These are phyloP conservation scores for Hansenula anomala DNA, from an alignment of 1,139 yeast species.

Conservation along the genomic window DNA sequence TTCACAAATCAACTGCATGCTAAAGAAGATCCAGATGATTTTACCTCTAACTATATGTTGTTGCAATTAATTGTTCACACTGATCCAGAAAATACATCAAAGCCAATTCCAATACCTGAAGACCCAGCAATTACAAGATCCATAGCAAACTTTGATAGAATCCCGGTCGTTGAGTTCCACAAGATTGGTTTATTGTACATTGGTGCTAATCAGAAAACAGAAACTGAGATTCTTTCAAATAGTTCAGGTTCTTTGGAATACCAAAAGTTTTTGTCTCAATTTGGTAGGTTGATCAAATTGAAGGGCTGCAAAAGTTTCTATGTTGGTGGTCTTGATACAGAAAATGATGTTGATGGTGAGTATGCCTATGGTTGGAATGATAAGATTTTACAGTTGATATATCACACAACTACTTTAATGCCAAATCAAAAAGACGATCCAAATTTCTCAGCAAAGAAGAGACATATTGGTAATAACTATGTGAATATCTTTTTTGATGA, in stretches of 20 bases:
- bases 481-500: constrained; percentile 81
- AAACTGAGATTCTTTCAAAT: constrained; percentile 62
- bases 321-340: constrained; percentile 78
- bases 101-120: constrained; percentile 43
- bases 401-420: constrained; percentile 82
- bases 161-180: constrained; percentile 75
- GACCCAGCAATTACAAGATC: constrained; percentile 56
- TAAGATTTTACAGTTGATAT: constrained; percentile 65
- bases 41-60: constrained; percentile 38
- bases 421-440: constrained; percentile 45
- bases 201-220: constrained; percentile 60
- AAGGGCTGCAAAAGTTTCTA: constrained; percentile 53
- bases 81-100: constrained; percentile 12
- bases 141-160: constrained; percentile 60
- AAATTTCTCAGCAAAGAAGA: constrained; percentile 54
- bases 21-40: constrained; percentile 12
- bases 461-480: constrained; percentile 84
- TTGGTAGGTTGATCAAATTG: constrained; percentile 58
- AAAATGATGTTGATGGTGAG: constrained; percentile 67
- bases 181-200: constrained; percentile 76
- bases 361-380: constrained; percentile 73
- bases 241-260: constrained; percentile 61
- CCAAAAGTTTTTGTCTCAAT: constrained; percentile 47
- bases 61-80: constrained; percentile 33
- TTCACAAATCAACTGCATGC: constrained; percentile 24